phyloP scores from a whole-genome alignment of 129 eudicot species.

The Solidago caesia region DNA sequence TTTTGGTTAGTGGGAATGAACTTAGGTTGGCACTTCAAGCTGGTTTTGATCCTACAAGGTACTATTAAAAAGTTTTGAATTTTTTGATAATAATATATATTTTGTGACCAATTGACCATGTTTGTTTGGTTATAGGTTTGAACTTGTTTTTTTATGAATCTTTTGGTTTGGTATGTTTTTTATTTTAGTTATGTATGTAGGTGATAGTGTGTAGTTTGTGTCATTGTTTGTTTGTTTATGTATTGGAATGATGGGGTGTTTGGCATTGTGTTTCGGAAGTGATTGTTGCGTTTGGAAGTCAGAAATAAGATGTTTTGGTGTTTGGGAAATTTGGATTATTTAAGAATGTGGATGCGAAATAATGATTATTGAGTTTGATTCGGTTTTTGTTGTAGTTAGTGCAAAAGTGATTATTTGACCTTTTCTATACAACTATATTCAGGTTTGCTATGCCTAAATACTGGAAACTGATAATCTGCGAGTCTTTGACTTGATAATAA shows the following conservation, averaged over 20 bases:
- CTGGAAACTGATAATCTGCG: background rate
- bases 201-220: too few relatives aligned
- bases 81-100: background rate
- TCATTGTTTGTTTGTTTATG: too few relatives aligned
- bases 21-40: slow-evolving; percentile 72
- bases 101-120: too few relatives aligned
- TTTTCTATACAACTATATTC: background rate
- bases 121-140: background rate
- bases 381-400: background rate
- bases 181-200: too few relatives aligned
- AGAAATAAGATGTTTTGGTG: too few relatives aligned
- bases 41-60: slow-evolving; percentile 93
- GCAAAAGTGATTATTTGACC: background rate
- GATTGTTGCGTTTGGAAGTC: background rate
- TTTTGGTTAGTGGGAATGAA: slow-evolving; percentile 95
- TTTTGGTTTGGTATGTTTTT: too few relatives aligned
- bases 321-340: too few relatives aligned
- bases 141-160: background rate
- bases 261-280: background rate
- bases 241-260: background rate
- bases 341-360: too few relatives aligned
- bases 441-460: background rate
- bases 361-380: background rate
- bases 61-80: background rate
- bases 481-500: background rate